A percentile compares a stretch with the other conserved stretches of the same genome.
phyloP scores from a whole-genome alignment of 2,329 filamentous ascomycete species.

The Penicillium italicum region DNA sequence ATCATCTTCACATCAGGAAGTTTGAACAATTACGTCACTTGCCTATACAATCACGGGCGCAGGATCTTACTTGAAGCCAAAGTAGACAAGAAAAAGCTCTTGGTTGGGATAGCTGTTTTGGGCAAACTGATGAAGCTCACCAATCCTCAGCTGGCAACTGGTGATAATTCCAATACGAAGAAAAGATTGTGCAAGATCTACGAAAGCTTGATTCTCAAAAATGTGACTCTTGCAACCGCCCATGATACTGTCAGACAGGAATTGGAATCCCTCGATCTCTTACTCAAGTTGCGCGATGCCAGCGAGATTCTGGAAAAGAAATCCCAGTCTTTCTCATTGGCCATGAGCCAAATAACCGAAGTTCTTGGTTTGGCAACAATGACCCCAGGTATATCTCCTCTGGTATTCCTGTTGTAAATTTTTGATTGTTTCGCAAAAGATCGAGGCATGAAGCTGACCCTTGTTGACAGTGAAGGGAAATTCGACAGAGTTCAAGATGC shows the following conservation, averaged over 20 bases:
- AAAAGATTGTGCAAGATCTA: not conserved
- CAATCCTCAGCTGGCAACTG: not conserved
- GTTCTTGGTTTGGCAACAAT: slow-evolving; percentile 5
- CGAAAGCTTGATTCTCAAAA: not conserved
- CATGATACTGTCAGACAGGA: not conserved
- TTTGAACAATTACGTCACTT: not conserved
- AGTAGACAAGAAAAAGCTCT: not conserved
- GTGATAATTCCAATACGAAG: not conserved
- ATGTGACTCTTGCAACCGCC: not conserved
- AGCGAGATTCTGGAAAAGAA: not conserved
- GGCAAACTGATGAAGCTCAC: not conserved
- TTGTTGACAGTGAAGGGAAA: not conserved
- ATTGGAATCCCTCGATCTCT: not conserved
- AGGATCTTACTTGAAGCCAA: not conserved
- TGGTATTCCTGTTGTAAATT: not conserved
- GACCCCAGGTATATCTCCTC: not conserved
- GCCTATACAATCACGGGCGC: not conserved
- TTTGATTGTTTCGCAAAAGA: not conserved
- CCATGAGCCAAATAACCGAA: not conserved
- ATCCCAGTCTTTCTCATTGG: not conserved
- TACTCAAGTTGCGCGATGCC: not conserved
- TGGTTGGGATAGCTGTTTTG: not conserved
- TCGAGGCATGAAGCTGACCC: not conserved
- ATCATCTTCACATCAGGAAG: not conserved
- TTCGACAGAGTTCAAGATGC: slow-evolving; percentile 1